phyloP scores from a whole-genome alignment of 2,329 filamentous ascomycete species.

The Fusarium papillatum region DNA sequence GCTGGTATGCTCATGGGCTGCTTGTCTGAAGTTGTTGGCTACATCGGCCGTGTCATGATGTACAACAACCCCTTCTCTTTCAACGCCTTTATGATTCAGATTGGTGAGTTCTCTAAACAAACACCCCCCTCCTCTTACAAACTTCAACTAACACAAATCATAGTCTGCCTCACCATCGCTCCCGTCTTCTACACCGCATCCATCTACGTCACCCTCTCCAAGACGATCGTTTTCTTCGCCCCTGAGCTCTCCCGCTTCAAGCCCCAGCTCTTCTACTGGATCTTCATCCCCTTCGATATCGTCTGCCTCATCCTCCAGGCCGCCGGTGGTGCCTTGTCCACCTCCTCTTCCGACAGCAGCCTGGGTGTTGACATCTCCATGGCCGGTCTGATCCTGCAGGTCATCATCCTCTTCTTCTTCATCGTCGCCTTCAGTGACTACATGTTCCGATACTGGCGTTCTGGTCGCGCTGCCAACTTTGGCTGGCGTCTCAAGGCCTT shows the following conservation, averaged over 20 bases:
- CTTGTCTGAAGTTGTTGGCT: conserved; percentile 71
- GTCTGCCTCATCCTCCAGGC: conserved; percentile 70
- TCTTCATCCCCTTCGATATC: conserved; percentile 69
- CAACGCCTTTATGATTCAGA: conserved; percentile 75
- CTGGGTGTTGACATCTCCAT: conserved; percentile 55
- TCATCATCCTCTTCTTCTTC: conserved; percentile 68
- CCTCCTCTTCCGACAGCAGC: conserved; percentile 48
- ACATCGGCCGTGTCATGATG: conserved; percentile 70
- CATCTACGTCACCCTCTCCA: conserved; percentile 74
- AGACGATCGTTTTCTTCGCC: conserved; percentile 56
- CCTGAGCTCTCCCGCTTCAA: conserved; percentile 58
- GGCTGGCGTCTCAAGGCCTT: conserved; percentile 57
- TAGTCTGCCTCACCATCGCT: conserved; percentile 67
- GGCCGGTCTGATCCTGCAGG: conserved; percentile 71
- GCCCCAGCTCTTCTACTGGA: conserved; percentile 58
- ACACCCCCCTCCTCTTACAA: no score
- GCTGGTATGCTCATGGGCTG: conserved; percentile 68
- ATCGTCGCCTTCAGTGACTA: conserved; percentile 63
- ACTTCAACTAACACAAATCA: background rate
- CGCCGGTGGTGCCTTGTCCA: conserved; percentile 67
- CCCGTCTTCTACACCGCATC: conserved; percentile 68
- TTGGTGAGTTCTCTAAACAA: conserved; percentile 55
- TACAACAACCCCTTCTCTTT: conserved; percentile 71
- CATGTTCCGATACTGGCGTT: conserved; percentile 57
- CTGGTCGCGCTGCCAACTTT: conserved; percentile 40